Conservation (phyloP, 2,329 filamentous ascomycete species). For the Cytospora leucostoma region DNA sequence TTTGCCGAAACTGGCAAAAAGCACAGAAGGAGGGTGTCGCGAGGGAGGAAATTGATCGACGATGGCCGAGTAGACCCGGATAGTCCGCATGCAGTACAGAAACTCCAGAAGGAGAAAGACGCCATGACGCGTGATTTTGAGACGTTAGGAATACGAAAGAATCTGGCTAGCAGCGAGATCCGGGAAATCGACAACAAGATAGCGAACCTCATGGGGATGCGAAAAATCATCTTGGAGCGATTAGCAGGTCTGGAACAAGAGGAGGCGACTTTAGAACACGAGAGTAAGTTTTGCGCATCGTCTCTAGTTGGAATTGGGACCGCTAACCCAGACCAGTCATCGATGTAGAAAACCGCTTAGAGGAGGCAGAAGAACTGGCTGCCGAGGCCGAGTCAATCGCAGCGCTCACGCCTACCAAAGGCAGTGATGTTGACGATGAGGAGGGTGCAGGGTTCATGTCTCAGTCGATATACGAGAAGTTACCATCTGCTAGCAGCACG, state of each 20-base stretch:
- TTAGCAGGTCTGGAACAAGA: slow-evolving; percentile 86
- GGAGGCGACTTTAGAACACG: slow-evolving; percentile 85
- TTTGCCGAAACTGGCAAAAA: slow-evolving; percentile 70
- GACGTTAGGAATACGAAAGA: slow-evolving; percentile 89
- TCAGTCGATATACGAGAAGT: slow-evolving; percentile 93
- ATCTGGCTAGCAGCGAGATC: slow-evolving; percentile 96
- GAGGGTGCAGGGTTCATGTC: slow-evolving; percentile 78
- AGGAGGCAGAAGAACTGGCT: slow-evolving; percentile 60
- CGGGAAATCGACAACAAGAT: slow-evolving; percentile 97
- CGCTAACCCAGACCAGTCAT: slow-evolving; percentile 53
- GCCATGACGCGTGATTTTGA: slow-evolving; percentile 82
- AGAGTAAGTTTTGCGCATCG: slow-evolving; percentile 58
- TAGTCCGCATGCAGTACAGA: slow-evolving; percentile 67
- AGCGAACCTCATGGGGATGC: slow-evolving; percentile 88
- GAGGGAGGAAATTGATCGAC: slow-evolving; percentile 74
- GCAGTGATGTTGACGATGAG: slow-evolving; percentile 47
- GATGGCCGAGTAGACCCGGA: slow-evolving; percentile 58
- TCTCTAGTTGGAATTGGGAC: background rate
- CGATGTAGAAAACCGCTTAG: slow-evolving; percentile 62
- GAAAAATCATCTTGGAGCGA: slow-evolving; percentile 85
- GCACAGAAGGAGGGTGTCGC: slow-evolving; percentile 68
- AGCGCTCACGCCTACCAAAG: slow-evolving; percentile 52
- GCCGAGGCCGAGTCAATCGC: slow-evolving; percentile 61
- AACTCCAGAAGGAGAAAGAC: slow-evolving; percentile 78
- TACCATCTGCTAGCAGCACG: slow-evolving; percentile 60